A percentile compares a stretch with the other conserved stretches of the same genome.
Evolutionary conservation across 2,329 filamentous ascomycete species (phyloP).

Genomic region (Sporothrix brunneoviolacea): DNA sequence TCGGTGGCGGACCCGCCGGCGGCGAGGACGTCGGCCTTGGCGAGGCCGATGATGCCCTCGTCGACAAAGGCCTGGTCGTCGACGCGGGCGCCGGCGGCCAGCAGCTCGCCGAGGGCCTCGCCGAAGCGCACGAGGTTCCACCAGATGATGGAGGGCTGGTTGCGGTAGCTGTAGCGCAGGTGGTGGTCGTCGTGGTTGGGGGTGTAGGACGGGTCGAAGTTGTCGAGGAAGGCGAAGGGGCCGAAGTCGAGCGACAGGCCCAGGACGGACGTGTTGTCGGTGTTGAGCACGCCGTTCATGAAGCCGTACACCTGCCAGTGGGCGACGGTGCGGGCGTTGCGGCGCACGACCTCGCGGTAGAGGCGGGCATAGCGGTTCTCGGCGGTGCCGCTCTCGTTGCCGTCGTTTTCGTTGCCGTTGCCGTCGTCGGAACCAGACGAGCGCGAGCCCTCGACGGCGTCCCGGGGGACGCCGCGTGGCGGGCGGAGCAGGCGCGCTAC

Average conservation of each 20-base stretch:
- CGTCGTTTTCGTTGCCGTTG: no score
- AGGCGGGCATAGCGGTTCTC: conserved; percentile 84
- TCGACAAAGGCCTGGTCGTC: conserved; percentile 66
- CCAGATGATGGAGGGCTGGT: conserved; percentile 95
- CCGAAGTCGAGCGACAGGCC: conserved; percentile 92
- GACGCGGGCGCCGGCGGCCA: conserved; percentile 67
- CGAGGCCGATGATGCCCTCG: conserved; percentile 52
- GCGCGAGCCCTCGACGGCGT: conserved; percentile 6
- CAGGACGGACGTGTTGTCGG: conserved; percentile 89
- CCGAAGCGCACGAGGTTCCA: conserved; percentile 94
- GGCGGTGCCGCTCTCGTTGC: conserved; percentile 46
- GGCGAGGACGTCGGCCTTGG: conserved; percentile 9
- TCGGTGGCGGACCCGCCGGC: background rate
- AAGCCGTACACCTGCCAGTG: conserved; percentile 98
- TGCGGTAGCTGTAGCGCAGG: conserved; percentile 84
- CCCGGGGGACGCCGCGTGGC: conserved; percentile 21
- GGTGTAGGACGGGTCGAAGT: conserved; percentile 90
- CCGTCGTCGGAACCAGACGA: no score
- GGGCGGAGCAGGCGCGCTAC: conserved; percentile 5
- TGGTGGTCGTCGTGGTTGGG: conserved; percentile 93
- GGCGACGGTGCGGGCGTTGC: conserved; percentile 83
- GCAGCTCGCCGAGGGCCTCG: conserved; percentile 79
- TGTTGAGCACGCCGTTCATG: conserved; percentile 97
- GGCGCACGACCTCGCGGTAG: conserved; percentile 78
- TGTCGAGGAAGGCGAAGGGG: conserved; percentile 95